phyloP scores from a whole-genome alignment of 768 basidiomycete species.

The Pleurotus platypus region DNA sequence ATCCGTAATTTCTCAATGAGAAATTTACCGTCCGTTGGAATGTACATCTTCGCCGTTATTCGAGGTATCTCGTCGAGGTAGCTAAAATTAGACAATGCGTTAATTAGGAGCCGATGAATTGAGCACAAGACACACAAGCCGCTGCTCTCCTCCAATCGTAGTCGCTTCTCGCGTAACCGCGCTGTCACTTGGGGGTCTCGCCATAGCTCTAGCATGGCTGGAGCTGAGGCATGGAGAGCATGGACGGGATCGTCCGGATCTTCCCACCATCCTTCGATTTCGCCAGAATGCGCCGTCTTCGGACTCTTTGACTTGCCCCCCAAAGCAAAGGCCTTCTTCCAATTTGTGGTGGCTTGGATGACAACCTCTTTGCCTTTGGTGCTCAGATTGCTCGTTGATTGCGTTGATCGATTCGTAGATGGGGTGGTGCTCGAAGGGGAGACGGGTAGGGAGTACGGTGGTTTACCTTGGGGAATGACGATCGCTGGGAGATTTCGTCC shows the following conservation, averaged over 20 bases:
- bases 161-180: slow-evolving; percentile 57
- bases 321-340: slow-evolving; percentile 67
- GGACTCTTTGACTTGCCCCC: slow-evolving; percentile 61
- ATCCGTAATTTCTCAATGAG: slow-evolving; percentile 10
- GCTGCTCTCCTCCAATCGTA: slow-evolving; percentile 78
- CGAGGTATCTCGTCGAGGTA: slow-evolving; percentile 79
- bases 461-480: slow-evolving; percentile 36
- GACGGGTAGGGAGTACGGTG: slow-evolving; percentile 24
- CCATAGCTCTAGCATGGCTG: slow-evolving; percentile 75
- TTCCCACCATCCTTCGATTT: slow-evolving; percentile 82
- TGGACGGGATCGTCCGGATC: slow-evolving; percentile 83
- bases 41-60: slow-evolving; percentile 78
- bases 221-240: slow-evolving; percentile 56
- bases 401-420: slow-evolving; percentile 17
- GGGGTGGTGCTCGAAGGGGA: slow-evolving; percentile 25
- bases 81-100: slow-evolving; percentile 32
- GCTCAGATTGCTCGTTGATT: slow-evolving; percentile 25
- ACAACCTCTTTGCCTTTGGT: slow-evolving; percentile 49
- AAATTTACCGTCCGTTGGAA: slow-evolving; percentile 67
- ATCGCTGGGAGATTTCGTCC: slow-evolving; percentile 51
- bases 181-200: slow-evolving; percentile 63
- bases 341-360: slow-evolving; percentile 59
- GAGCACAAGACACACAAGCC: slow-evolving; percentile 62
- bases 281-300: slow-evolving; percentile 66
- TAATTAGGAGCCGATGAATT: slow-evolving; percentile 10